Base-by-base conservation (phyloP, 2,329 filamentous ascomycete species). In the Aaosphaeria arxii region DNA sequence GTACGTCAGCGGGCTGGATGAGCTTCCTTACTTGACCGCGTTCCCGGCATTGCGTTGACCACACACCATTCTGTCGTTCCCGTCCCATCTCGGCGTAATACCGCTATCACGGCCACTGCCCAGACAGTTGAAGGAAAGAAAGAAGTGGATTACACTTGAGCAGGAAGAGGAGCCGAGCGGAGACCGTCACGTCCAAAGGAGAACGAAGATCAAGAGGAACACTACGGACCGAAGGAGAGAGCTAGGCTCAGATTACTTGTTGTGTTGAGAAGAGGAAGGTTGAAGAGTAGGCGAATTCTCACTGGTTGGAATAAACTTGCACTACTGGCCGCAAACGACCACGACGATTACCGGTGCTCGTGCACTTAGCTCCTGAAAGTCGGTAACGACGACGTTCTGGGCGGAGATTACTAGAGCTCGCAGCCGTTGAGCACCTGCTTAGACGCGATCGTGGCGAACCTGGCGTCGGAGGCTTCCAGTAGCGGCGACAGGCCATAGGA, bases 391-490 rank as follows among this genome's bases (percentile, higher is more conserved):
- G 45, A 57, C 50, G 42, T 53, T 46, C 46, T 62, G 58, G 61
- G 55, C 51, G 59, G 51, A 57, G 52, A 58, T 53, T 55, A 54
- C 45, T 54, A 62, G 47, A 55, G 49, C 48, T 52, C 49, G 50
- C 44, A 47, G 57, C 60, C 58, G 59, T 63, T 66, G 58, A 51
- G 51, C 55, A 54, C 56, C 49, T 52, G 54, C 57, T 56, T 62
- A 59, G 55, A 55, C 42, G 47, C 49, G 45, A 54, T 30, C 49
- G 52, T 46, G 52, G 52, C 60, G 54, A 55, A 48, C 51, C 52
- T 50, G 48, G 52, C 44, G 50, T 44, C 9, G 33, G 50, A 50
- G 48, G 52, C 32, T 51, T 44, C 47, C 49, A 49, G 51, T 46
- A 51, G 50, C 50, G 46, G 54, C 39, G 32, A 30, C 50, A 50